A percentile compares a stretch with the other conserved stretches of the same genome.
Evolutionary conservation across 139 green algal species (phyloP).

Genomic region (Eudorina sp.): DNA sequence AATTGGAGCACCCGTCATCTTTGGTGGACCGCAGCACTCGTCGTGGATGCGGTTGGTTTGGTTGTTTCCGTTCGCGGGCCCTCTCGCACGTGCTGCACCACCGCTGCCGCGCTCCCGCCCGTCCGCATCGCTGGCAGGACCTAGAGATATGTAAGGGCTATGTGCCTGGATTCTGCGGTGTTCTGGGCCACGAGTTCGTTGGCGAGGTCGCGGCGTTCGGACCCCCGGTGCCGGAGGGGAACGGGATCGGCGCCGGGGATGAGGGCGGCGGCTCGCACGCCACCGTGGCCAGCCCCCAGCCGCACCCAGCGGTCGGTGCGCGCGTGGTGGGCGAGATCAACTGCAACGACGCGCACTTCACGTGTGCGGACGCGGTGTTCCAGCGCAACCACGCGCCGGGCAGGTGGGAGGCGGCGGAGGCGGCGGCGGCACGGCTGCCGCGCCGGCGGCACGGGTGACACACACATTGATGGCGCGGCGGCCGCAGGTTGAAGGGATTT

Average conservation of each 20-base stretch:
- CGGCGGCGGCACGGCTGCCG: too few species aligned
- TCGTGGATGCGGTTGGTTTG: not conserved
- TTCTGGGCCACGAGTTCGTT: constrained; percentile 87
- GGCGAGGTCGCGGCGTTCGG: constrained; percentile 57
- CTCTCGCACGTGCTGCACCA: not conserved
- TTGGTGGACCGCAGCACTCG: too few species aligned
- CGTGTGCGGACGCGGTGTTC: constrained; percentile 67
- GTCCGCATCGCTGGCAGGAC: constrained; percentile 61
- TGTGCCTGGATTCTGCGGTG: constrained; percentile 71
- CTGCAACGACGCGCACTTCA: constrained; percentile 64
- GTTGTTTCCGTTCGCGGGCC: not conserved
- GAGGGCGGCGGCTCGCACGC: not conserved
- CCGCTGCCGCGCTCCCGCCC: not conserved
- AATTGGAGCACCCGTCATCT: not conserved
- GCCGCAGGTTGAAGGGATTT: too few species aligned
- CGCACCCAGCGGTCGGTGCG: constrained; percentile 49
- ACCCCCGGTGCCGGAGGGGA: too few species aligned
- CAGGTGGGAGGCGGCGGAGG: constrained; percentile 39
- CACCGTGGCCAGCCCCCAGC: too few species aligned
- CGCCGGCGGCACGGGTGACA: too few species aligned
- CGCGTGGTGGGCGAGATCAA: constrained; percentile 86
- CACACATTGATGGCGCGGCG: too few species aligned
- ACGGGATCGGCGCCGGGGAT: not conserved
- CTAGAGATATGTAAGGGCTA: constrained; percentile 83
- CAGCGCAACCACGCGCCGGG: constrained; percentile 73